phyloP scores from a whole-genome alignment of 2,329 filamentous ascomycete species.

The Raffaelea albimanens region DNA sequence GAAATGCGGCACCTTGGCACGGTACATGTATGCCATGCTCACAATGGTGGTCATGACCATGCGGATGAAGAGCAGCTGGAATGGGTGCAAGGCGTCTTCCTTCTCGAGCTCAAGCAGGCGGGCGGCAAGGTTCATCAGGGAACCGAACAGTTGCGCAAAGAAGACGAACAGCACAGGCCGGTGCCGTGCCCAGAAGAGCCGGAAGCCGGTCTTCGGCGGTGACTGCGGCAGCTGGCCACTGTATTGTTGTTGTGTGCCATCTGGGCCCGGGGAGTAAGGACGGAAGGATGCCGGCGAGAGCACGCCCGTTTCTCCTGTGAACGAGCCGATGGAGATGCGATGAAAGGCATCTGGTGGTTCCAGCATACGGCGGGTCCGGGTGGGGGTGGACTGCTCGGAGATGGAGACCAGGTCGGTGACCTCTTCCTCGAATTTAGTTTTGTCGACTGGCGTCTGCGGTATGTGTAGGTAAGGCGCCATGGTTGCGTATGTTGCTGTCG shows the following conservation, averaged over 20 bases:
- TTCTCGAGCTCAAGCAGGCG: conserved; percentile 60
- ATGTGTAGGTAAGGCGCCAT: conserved; percentile 16
- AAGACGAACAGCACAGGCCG: conserved; percentile 67
- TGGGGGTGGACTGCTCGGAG: background rate
- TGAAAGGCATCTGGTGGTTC: conserved; percentile 21
- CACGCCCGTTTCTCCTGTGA: conserved; percentile 24
- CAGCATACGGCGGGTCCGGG: background rate
- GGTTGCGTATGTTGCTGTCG: too few relatives aligned
- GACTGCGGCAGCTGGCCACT: conserved; percentile 6
- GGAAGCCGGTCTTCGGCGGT: background rate
- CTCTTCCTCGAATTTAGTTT: conserved; percentile 15
- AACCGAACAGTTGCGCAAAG: conserved; percentile 69
- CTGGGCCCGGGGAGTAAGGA: conserved; percentile 2
- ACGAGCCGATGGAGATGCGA: conserved; percentile 30
- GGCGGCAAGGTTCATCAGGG: conserved; percentile 76
- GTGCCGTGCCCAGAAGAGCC: conserved; percentile 50
- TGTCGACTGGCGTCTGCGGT: conserved; percentile 14
- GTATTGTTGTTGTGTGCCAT: too few relatives aligned
- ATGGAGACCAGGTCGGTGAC: conserved; percentile 10
- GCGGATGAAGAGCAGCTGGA: conserved; percentile 74
- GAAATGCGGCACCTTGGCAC: conserved; percentile 54
- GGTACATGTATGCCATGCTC: conserved; percentile 66
- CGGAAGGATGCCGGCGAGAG: conserved; percentile 15
- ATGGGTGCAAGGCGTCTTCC: conserved; percentile 65
- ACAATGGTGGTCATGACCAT: conserved; percentile 65